Conservation (phyloP, 208 protist genomes). For the Trypanosomatidae sp. region DNA sequence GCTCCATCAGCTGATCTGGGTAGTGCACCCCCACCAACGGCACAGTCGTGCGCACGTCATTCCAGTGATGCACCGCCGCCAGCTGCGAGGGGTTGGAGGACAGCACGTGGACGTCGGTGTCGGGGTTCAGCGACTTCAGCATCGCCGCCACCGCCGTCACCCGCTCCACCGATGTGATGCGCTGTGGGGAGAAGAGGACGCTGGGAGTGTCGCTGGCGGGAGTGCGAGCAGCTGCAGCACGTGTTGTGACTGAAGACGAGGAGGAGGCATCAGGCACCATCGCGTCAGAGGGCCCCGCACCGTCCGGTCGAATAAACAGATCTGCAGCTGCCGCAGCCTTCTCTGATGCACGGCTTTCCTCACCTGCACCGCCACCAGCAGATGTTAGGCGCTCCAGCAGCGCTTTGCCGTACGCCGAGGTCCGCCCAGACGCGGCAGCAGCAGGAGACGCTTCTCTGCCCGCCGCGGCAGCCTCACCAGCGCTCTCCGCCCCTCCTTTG, state of each 20-base stretch:
- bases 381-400: conserved; percentile 19
- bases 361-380: background rate
- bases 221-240: too few relatives aligned
- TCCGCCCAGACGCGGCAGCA: background rate
- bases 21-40: conserved; percentile 51
- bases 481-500: too few relatives aligned
- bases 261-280: too few relatives aligned
- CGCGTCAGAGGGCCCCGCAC: background rate
- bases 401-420: conserved; percentile 18
- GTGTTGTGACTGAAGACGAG: too few relatives aligned
- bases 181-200: conserved; percentile 34
- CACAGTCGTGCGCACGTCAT: conserved; percentile 17
- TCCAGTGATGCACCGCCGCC: conserved; percentile 60
- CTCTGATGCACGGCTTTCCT: background rate
- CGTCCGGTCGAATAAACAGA: background rate
- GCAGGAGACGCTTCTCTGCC: too few relatives aligned
- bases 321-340: background rate
- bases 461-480: too few relatives aligned
- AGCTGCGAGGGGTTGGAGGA: conserved; percentile 61
- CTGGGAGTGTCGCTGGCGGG: background rate
- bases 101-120: conserved; percentile 76
- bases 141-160: conserved; percentile 83
- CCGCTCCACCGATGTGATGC: conserved; percentile 66
- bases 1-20: conserved; percentile 60
- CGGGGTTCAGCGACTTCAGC: conserved; percentile 87